A percentile compares a stretch with the other conserved stretches of the same genome.
Evolutionary conservation across 2,329 filamentous ascomycete genomes (phyloP).

Genomic region (Metarhizium humberi): DNA sequence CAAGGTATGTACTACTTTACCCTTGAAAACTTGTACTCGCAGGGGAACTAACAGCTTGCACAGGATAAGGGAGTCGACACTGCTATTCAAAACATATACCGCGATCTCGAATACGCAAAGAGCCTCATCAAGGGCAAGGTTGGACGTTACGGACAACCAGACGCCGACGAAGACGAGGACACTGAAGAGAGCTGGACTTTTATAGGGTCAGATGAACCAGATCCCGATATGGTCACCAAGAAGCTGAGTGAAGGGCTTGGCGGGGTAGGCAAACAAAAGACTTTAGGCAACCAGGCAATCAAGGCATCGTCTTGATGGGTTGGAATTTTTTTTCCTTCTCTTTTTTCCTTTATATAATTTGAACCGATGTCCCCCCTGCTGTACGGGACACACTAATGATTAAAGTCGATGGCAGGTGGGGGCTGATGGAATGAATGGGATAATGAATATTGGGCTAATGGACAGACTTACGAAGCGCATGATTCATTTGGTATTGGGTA

Average conservation of each 20-base stretch:
- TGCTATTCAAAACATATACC: slow-evolving; percentile 87
- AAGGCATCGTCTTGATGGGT: background rate
- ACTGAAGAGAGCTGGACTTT: slow-evolving; percentile 88
- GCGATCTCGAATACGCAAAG: slow-evolving; percentile 87
- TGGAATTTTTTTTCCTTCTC: background rate
- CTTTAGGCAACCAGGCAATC: slow-evolving; percentile 14
- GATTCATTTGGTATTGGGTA: background rate
- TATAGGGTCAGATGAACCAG: slow-evolving; percentile 50
- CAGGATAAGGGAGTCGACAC: slow-evolving; percentile 85
- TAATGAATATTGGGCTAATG: background rate
- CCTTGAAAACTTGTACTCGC: background rate
- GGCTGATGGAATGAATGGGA: background rate
- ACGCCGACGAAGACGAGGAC: slow-evolving; percentile 40
- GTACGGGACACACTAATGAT: no score
- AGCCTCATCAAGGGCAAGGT: slow-evolving; percentile 64
- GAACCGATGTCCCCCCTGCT: background rate
- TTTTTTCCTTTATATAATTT: background rate
- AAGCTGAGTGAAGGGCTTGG: slow-evolving; percentile 27
- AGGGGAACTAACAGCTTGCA: slow-evolving; percentile 17
- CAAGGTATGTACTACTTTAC: slow-evolving; percentile 45
- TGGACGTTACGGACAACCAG: slow-evolving; percentile 35
- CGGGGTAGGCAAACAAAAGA: slow-evolving; percentile 11
- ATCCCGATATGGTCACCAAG: slow-evolving; percentile 32
- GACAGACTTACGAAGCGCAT: background rate
- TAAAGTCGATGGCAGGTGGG: no score